Percentiles rank a stretch among this genome's conserved stretches.
These are phyloP conservation scores for Rachicladosporium sp. DNA, from an alignment of 2,329 filamentous ascomycete genomes.

Conservation along the genomic window DNA sequence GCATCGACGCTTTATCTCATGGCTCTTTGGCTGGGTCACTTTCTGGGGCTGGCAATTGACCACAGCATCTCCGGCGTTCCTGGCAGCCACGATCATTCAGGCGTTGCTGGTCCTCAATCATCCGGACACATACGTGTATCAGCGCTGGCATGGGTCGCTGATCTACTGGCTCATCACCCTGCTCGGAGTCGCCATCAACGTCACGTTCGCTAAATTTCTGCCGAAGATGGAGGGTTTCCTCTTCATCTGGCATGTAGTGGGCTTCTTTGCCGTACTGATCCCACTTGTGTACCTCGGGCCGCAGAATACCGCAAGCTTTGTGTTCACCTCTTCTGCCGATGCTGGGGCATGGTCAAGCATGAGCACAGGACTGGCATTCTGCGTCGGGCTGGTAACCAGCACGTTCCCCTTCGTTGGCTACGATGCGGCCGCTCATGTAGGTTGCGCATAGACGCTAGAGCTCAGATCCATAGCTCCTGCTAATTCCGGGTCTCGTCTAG, in stretches of 20 bases:
- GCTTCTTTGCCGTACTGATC: constrained; percentile 40
- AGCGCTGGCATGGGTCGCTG: constrained; percentile 36
- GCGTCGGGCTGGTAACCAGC: constrained; percentile 25
- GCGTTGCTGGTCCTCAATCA: constrained; percentile 22
- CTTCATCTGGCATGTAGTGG: constrained; percentile 36
- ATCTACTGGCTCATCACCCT: constrained; percentile 18
- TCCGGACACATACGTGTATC: constrained; percentile 18
- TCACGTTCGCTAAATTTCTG: constrained; percentile 27
- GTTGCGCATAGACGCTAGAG: no score
- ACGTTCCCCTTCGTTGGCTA: constrained; percentile 5
- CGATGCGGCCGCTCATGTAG: constrained; percentile 1
- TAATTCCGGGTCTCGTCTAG: no score
- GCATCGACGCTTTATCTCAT: constrained; percentile 7
- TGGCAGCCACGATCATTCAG: constrained; percentile 1
- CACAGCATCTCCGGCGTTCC: constrained; percentile 1
- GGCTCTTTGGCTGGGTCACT: constrained; percentile 7
- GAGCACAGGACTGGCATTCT: constrained; percentile 27
- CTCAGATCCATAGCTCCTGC: no score
- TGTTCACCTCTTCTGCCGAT: constrained; percentile 25
- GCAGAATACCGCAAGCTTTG: constrained; percentile 36
- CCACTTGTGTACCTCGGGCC: constrained; percentile 33
- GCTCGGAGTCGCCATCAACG: constrained; percentile 29
- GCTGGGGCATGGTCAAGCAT: constrained; percentile 30
- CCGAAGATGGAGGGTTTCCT: constrained; percentile 32
- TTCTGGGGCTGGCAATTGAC: constrained; percentile 6